Percentiles rank a stretch among this genome's conserved stretches.
Conservation (phyloP, 2,329 filamentous ascomycete genomes). For the Ascochyta lentis region DNA sequence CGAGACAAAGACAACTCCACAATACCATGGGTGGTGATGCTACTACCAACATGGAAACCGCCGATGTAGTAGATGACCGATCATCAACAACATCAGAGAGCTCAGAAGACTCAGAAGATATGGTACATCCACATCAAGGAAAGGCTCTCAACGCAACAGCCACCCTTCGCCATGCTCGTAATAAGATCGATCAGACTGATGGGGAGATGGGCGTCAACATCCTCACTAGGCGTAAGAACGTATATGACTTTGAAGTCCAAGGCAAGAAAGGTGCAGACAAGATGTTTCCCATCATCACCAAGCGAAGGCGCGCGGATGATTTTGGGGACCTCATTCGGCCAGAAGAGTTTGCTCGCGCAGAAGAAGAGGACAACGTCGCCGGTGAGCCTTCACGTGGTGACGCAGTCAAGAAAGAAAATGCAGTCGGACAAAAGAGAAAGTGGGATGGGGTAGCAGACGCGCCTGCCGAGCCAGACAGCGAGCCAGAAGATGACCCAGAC, state of each 20-base stretch:
- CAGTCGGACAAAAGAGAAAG: constrained; percentile 87
- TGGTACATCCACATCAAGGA: constrained; percentile 75
- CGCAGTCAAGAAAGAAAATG: constrained; percentile 55
- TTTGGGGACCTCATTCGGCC: constrained; percentile 93
- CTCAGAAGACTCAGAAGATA: constrained; percentile 83
- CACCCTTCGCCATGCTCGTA: constrained; percentile 79
- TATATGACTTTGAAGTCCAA: constrained; percentile 92
- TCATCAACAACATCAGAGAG: constrained; percentile 85
- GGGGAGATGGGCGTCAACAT: constrained; percentile 93
- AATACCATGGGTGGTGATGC: constrained; percentile 74
- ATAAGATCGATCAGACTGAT: constrained; percentile 82
- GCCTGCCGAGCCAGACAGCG: constrained; percentile 52
- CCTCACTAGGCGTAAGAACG: constrained; percentile 82
- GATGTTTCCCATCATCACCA: constrained; percentile 86
- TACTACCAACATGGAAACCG: constrained; percentile 70
- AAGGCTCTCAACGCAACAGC: constrained; percentile 89
- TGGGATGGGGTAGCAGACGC: constrained; percentile 74
- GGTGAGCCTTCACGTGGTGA: constrained; percentile 66
- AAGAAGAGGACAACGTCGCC: constrained; percentile 82
- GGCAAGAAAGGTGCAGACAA: constrained; percentile 91
- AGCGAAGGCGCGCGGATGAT: constrained; percentile 81
- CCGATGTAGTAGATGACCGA: constrained; percentile 80
- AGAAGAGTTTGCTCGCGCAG: constrained; percentile 90
- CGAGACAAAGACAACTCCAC: constrained; percentile 85
- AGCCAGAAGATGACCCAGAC: constrained; percentile 60